phyloP scores from a whole-genome alignment of 345 rosid species.

The Alliaria petiolata region DNA sequence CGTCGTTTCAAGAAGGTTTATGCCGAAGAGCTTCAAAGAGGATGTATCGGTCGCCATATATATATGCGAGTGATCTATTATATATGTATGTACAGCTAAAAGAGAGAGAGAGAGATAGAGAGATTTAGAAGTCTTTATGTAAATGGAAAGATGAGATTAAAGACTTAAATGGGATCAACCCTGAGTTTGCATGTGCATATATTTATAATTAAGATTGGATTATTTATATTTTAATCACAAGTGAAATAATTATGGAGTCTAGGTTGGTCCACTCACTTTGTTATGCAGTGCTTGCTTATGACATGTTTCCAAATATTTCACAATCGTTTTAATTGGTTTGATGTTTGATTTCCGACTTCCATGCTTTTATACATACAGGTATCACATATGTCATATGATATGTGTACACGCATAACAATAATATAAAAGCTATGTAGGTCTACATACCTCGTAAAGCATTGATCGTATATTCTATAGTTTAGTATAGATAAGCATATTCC shows the following conservation, averaged over 20 bases:
- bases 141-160: slow-evolving; percentile 24
- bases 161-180: slow-evolving; percentile 34
- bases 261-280: slow-evolving; percentile 36
- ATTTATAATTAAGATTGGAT: slow-evolving; percentile 20
- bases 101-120: slow-evolving; percentile 2
- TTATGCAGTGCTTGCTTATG: slow-evolving; percentile 23
- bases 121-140: slow-evolving; percentile 7
- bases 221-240: background rate
- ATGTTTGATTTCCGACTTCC: slow-evolving; percentile 9
- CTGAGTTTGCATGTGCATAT: slow-evolving; percentile 28
- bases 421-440: slow-evolving; percentile 18
- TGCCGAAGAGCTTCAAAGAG: slow-evolving; percentile 57
- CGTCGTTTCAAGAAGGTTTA: slow-evolving; percentile 45
- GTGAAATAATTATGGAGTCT: slow-evolving; percentile 24
- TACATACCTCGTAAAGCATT: slow-evolving; percentile 29
- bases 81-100: slow-evolving; percentile 18
- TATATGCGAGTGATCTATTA: slow-evolving; percentile 1
- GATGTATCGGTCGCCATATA: slow-evolving; percentile 31
- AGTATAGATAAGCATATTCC: slow-evolving; percentile 22
- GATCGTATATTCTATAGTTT: slow-evolving; percentile 5
- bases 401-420: background rate
- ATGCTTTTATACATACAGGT: slow-evolving; percentile 8
- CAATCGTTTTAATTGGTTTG: background rate
- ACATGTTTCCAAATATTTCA: slow-evolving; percentile 19
- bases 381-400: background rate